phyloP scores from a whole-genome alignment of 2,329 filamentous ascomycete species.

The Paecilomyces niveus region DNA sequence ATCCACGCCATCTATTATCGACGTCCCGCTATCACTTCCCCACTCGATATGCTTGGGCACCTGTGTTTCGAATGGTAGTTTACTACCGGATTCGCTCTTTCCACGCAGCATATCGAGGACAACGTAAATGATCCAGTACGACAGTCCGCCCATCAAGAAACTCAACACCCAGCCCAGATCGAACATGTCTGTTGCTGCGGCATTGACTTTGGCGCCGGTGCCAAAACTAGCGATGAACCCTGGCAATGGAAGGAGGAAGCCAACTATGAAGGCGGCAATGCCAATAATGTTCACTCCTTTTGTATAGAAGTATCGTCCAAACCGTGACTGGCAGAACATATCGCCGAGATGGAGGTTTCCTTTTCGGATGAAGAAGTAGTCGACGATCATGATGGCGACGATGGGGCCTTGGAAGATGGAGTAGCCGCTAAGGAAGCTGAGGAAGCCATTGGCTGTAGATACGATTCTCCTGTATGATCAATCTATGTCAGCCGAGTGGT shows the following conservation, averaged over 20 bases:
- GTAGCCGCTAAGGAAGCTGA: slow-evolving; percentile 15
- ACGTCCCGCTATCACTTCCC: slow-evolving; percentile 1
- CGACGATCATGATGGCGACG: slow-evolving; percentile 24
- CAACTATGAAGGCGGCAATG: slow-evolving; percentile 15
- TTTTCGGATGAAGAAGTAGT: slow-evolving; percentile 26
- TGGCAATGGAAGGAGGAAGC: slow-evolving; percentile 14
- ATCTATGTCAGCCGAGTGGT: neutral
- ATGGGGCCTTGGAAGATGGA: slow-evolving; percentile 15
- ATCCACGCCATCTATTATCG: slow-evolving; percentile 4
- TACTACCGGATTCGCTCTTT: neutral
- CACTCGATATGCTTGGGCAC: slow-evolving; percentile 3
- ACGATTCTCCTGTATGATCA: slow-evolving; percentile 12
- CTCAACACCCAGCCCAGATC: slow-evolving; percentile 16
- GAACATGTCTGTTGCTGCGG: slow-evolving; percentile 14
- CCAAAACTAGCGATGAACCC: slow-evolving; percentile 14
- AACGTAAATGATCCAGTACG: slow-evolving; percentile 10
- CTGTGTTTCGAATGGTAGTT: slow-evolving; percentile 1
- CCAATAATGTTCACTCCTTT: slow-evolving; percentile 22
- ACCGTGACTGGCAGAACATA: slow-evolving; percentile 19
- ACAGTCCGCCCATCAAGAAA: slow-evolving; percentile 12
- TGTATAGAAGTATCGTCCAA: slow-evolving; percentile 26
- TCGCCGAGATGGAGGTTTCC: slow-evolving; percentile 27
- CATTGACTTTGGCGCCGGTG: slow-evolving; percentile 3
- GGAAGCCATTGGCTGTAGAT: slow-evolving; percentile 14
- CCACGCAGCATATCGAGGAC: slow-evolving; percentile 3